Conservation (phyloP, 768 basidiomycete genomes). For the Leccinum obscurum region DNA sequence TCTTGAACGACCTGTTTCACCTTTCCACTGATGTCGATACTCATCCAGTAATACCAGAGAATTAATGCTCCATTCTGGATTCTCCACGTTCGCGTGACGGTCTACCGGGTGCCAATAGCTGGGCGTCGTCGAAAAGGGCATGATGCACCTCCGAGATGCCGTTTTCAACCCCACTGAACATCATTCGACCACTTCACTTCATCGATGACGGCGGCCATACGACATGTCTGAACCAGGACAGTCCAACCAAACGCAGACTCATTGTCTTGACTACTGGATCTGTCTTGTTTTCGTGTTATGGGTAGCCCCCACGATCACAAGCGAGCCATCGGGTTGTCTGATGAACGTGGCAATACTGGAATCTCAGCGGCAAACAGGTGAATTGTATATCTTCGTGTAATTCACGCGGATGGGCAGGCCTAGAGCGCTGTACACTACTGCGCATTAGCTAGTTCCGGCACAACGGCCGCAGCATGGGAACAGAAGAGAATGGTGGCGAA, state of each 20-base stretch:
- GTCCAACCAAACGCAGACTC: not conserved
- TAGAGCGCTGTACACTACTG: not conserved
- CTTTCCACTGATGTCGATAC: not conserved
- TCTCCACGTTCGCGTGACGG: not conserved
- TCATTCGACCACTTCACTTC: not conserved
- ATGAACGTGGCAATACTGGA: not conserved
- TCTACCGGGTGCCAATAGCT: not conserved
- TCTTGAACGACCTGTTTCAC: not conserved
- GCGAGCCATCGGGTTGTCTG: not conserved
- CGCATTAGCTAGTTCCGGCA: not conserved
- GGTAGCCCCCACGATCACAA: not conserved
- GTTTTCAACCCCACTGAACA: not conserved
- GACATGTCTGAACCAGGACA: no score
- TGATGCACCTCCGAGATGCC: not conserved
- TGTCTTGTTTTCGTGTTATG: no score
- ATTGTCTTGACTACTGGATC: not conserved
- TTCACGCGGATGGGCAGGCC: not conserved
- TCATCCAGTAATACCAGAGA: not conserved
- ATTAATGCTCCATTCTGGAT: not conserved
- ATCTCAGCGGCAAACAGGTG: not conserved
- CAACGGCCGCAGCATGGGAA: not conserved
- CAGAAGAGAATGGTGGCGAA: not conserved
- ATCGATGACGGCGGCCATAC: not conserved
- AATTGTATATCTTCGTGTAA: not conserved
- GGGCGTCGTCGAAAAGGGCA: not conserved